A percentile compares a stretch with the other conserved stretches of the same genome.
Evolutionary conservation across 2,329 filamentous ascomycete genomes (phyloP).

Genomic region (Trichoderma koningii): DNA sequence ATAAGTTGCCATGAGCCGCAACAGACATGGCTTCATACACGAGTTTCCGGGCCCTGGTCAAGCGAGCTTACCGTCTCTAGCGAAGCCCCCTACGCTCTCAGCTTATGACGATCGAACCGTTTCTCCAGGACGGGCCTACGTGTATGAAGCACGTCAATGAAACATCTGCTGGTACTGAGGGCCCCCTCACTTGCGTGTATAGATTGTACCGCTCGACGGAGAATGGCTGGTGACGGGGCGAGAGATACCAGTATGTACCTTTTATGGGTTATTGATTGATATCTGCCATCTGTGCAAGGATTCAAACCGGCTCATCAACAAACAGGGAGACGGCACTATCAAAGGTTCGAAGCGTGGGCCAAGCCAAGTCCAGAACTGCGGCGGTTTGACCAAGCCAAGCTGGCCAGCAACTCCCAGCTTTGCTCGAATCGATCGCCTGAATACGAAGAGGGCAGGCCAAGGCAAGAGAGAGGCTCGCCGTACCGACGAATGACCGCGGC

Average conservation of each 20-base stretch:
- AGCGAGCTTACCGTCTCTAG: neutral
- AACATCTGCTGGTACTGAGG: neutral
- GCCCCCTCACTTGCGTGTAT: neutral
- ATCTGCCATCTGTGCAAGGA: constrained; percentile 12
- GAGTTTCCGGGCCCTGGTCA: neutral
- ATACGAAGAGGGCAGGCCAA: neutral
- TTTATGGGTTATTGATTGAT: constrained; percentile 13
- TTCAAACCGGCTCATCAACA: constrained; percentile 2
- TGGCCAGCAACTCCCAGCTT: neutral
- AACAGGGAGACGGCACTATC: constrained; percentile 1
- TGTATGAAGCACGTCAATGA: constrained; percentile 7
- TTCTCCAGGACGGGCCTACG: neutral
- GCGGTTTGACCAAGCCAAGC: neutral
- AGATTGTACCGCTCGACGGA: neutral
- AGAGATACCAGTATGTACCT: neutral
- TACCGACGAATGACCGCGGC: neutral
- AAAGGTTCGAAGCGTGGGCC: neutral
- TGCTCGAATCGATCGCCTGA: neutral
- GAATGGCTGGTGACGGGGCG: constrained; percentile 11
- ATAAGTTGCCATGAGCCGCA: neutral
- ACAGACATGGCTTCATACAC: neutral
- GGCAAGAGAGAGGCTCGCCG: neutral
- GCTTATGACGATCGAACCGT: neutral
- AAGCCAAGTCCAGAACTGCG: constrained; percentile 15
- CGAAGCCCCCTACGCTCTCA: neutral